phyloP scores from a whole-genome alignment of 2,329 filamentous ascomycete species.

The Aspergillus sp. region DNA sequence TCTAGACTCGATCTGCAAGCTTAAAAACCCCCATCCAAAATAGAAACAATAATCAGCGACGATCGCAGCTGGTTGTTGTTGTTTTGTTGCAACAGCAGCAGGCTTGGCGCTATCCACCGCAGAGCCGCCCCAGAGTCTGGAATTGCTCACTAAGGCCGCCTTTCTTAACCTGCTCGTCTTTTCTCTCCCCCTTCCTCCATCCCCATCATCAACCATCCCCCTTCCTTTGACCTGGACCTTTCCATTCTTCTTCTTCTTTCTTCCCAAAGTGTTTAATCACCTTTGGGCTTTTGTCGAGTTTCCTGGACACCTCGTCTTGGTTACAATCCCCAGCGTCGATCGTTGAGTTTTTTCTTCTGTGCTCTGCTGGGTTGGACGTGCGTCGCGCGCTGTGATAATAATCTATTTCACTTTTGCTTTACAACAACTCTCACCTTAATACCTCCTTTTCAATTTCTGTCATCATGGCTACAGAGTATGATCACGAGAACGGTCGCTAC shows the following conservation, averaged over 20 bases:
- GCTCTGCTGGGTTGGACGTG: slow-evolving; percentile 1
- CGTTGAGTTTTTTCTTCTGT: slow-evolving; percentile 13
- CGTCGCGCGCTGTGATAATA: slow-evolving; percentile 5
- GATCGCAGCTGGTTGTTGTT: neutral
- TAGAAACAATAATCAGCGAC: neutral
- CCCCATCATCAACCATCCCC: slow-evolving; percentile 4
- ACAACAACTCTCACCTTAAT: slow-evolving; percentile 3
- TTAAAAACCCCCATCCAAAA: neutral
- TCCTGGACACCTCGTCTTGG: slow-evolving; percentile 2
- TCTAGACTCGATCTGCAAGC: no score
- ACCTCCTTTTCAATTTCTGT: slow-evolving; percentile 12
- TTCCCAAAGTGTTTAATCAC: slow-evolving; percentile 1
- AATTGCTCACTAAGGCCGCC: neutral
- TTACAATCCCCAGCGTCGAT: slow-evolving; percentile 3
- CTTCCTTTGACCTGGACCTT: slow-evolving; percentile 5
- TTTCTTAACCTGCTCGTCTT: slow-evolving; percentile 5
- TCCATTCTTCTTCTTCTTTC: slow-evolving; percentile 6
- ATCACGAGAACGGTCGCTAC: slow-evolving; percentile 61
- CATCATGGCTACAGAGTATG: slow-evolving; percentile 53
- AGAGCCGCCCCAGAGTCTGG: slow-evolving; percentile 5
- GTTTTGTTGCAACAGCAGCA: no score
- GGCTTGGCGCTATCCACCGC: slow-evolving; percentile 4
- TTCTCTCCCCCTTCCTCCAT: slow-evolving; percentile 17
- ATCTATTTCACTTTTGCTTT: neutral
- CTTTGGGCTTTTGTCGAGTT: slow-evolving; percentile 11